Percentiles rank a stretch among this genome's conserved stretches.
phyloP scores from a whole-genome alignment of 2,329 filamentous ascomycete species.

The Zasmidium citrigriseum region DNA sequence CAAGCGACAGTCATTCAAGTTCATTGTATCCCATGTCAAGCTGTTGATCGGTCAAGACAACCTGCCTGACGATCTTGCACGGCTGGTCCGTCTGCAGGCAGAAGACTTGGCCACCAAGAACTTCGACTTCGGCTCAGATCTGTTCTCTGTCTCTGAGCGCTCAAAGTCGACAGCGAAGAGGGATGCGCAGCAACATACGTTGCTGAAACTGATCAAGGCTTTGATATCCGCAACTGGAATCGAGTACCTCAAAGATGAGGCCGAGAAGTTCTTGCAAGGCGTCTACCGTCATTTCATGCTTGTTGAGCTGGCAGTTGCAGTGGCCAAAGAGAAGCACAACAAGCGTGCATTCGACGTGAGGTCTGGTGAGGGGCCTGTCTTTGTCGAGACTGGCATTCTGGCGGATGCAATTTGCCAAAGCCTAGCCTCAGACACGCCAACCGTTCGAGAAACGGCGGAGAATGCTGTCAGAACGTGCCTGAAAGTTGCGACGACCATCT shows the following conservation, averaged over 20 bases:
- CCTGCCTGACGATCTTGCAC: slow-evolving; percentile 84
- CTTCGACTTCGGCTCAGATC: slow-evolving; percentile 67
- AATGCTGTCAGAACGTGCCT: slow-evolving; percentile 76
- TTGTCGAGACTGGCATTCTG: slow-evolving; percentile 81
- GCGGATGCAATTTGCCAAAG: slow-evolving; percentile 90
- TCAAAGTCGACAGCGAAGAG: slow-evolving; percentile 86
- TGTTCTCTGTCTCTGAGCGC: slow-evolving; percentile 74
- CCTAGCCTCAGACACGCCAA: slow-evolving; percentile 78
- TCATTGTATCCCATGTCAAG: slow-evolving; percentile 88
- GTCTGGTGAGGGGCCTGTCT: slow-evolving; percentile 82
- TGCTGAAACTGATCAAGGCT: slow-evolving; percentile 88
- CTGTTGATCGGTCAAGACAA: slow-evolving; percentile 84
- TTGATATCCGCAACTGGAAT: slow-evolving; percentile 79
- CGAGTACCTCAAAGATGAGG: slow-evolving; percentile 75
- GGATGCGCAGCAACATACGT: slow-evolving; percentile 73
- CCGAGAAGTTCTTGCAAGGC: slow-evolving; percentile 73
- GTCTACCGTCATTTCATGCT: slow-evolving; percentile 88
- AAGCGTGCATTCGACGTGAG: slow-evolving; percentile 80
- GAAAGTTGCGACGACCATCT: slow-evolving; percentile 73
- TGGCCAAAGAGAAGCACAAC: slow-evolving; percentile 76
- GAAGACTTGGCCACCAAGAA: slow-evolving; percentile 78
- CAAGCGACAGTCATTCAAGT: slow-evolving; percentile 87
- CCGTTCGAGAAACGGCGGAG: slow-evolving; percentile 81
- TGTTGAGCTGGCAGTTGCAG: slow-evolving; percentile 82
- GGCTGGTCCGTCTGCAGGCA: slow-evolving; percentile 82